These are phyloP conservation scores for Volutella citrinella DNA, from an alignment of 2,329 filamentous ascomycete species.

Conservation along the genomic window DNA sequence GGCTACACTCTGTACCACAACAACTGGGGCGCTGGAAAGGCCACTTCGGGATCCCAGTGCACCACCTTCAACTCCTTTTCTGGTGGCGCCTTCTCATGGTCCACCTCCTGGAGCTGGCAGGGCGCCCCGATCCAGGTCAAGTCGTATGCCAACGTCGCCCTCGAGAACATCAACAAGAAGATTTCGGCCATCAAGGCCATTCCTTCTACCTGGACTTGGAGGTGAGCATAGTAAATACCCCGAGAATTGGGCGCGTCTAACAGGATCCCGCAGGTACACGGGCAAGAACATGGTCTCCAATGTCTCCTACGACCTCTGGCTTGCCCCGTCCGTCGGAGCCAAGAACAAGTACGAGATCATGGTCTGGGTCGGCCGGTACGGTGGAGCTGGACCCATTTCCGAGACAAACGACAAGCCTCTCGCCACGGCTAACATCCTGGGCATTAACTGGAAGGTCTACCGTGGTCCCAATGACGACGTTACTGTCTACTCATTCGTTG, in stretches of 20 bases:
- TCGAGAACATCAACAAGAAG: constrained; percentile 33
- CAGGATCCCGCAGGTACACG: constrained; percentile 32
- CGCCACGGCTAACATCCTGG: constrained; percentile 49
- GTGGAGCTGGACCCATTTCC: constrained; percentile 55
- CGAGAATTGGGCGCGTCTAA: no score
- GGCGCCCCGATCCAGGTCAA: constrained; percentile 39
- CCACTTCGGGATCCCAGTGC: constrained; percentile 40
- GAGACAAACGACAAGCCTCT: constrained; percentile 9
- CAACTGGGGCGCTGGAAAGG: constrained; percentile 42
- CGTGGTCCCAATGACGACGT: constrained; percentile 57
- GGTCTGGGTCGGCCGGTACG: constrained; percentile 60
- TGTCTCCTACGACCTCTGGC: constrained; percentile 62
- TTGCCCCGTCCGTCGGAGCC: constrained; percentile 41
- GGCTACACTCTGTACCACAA: constrained; percentile 51
- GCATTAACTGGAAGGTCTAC: constrained; percentile 56
- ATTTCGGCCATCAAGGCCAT: constrained; percentile 35
- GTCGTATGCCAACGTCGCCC: constrained; percentile 42
- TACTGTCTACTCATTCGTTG: constrained; percentile 57
- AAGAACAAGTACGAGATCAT: constrained; percentile 59
- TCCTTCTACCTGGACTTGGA: constrained; percentile 31
- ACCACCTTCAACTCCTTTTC: constrained; percentile 35
- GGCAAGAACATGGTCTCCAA: constrained; percentile 43
- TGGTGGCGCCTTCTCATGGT: constrained; percentile 37
- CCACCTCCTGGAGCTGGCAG: constrained; percentile 39
- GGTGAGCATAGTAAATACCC: no score